phyloP scores from a whole-genome alignment of 768 basidiomycete species.

The Fomitopsis pulvina region DNA sequence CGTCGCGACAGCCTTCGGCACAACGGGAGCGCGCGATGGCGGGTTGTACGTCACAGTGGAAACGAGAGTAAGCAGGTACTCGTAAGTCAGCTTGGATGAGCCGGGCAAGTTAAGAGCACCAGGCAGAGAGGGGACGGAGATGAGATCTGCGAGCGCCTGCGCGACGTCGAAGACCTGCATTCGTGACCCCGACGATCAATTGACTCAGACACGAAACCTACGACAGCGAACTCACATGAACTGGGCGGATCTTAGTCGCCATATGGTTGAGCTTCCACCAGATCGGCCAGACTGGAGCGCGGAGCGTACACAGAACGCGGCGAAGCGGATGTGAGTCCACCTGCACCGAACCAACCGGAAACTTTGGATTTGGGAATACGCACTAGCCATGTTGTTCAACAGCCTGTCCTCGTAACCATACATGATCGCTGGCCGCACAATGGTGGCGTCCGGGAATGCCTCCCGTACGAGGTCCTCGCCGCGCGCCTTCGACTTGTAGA shows the following conservation, averaged over 20 bases:
- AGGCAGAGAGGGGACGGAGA: conserved; percentile 52
- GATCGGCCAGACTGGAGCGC: conserved; percentile 70
- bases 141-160: conserved; percentile 78
- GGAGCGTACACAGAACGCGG: background rate
- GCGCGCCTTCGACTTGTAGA: conserved; percentile 85
- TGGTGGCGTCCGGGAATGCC: conserved; percentile 80
- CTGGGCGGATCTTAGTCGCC: conserved; percentile 82
- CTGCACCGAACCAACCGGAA: background rate
- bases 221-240: conserved; percentile 39
- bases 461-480: conserved; percentile 85
- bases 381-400: conserved; percentile 86
- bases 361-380: conserved; percentile 26
- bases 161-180: conserved; percentile 87
- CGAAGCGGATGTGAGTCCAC: conserved; percentile 8
- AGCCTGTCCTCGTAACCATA: conserved; percentile 96
- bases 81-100: conserved; percentile 77
- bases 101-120: conserved; percentile 82
- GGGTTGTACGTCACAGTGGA: conserved; percentile 74
- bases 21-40: conserved; percentile 60
- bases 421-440: conserved; percentile 79
- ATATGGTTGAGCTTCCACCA: conserved; percentile 93
- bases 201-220: too few relatives aligned
- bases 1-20: conserved; percentile 71
- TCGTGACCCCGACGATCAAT: conserved; percentile 4
- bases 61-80: conserved; percentile 75